These are phyloP conservation scores for Botryotinia calthae DNA, from an alignment of 2,329 filamentous ascomycete species.

Conservation along the genomic window DNA sequence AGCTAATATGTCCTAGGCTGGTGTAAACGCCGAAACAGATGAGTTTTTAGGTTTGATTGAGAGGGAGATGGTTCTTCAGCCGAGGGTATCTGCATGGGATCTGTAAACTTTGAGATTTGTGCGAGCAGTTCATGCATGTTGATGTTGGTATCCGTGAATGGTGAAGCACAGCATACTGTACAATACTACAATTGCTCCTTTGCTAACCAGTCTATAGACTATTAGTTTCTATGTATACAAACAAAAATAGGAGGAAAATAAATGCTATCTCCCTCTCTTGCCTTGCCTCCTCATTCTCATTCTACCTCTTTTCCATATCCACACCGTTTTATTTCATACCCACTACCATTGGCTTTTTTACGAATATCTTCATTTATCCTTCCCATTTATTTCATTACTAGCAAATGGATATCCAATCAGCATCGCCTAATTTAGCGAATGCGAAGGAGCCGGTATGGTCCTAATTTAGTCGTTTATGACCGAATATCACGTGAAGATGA, in stretches of 20 bases:
- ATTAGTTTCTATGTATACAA: background rate
- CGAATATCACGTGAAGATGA: background rate
- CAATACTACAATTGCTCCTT: background rate
- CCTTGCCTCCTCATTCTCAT: background rate
- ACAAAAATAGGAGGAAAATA: background rate
- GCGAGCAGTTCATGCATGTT: conserved; percentile 1
- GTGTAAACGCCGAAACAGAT: background rate
- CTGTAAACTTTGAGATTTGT: background rate
- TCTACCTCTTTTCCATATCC: background rate
- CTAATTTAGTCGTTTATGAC: background rate
- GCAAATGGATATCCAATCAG: background rate
- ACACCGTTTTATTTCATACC: background rate
- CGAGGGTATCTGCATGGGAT: background rate
- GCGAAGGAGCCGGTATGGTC: background rate
- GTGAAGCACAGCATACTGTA: background rate
- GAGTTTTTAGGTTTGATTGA: background rate
- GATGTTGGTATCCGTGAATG: background rate
- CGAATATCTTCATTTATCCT: background rate
- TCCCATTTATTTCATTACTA: background rate
- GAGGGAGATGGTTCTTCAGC: background rate
- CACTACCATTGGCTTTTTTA: background rate
- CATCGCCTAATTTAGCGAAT: conserved; percentile 4
- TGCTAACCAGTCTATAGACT: background rate
- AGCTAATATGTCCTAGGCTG: conserved; percentile 3
- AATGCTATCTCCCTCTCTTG: background rate